Evolutionary conservation across 1,284 basidiomycete species (phyloP), one percentile per base, ranked within the genome.

Genomic region (Leucoagaricus sp.): DNA sequence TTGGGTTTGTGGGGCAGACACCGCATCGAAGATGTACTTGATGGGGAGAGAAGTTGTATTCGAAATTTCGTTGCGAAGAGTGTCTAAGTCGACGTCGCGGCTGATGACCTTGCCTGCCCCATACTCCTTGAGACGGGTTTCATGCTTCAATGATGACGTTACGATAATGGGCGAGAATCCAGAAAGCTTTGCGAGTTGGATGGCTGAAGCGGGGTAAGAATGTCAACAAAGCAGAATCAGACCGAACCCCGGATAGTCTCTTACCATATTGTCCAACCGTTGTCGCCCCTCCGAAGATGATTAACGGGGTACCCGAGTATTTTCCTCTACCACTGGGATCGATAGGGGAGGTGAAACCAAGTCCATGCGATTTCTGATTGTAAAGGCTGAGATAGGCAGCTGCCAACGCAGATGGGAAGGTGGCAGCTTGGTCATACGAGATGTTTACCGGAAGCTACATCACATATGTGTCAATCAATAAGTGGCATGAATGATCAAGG

Each of bases 91-190:
- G n/a, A 69, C 62, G 19, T 72, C 64, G 40, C 81, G 74, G 58
- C 84, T 79, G 51, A 86, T 64, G 49, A 83, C 69, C 41, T 81
- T 70, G 0, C 81, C 81, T 0, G 82, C 86, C 2, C 86, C 85
- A 23, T 83, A 69, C 0, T 72, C 68, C 61, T 77, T 79, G 57
- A 87, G 75, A 38, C 66, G 64, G 0, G 66, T 68, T 19, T 66
- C 33, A 59, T 85, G 76, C 58, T 72, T 74, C 13, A 64, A 61
- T 6, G 80, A 84, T 1, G 83, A 75, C 2, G 80, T 83, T 5
- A 80, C 69, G 50, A 86, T 78, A 58, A 85, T 81, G 0, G 76
- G 78, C 3, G 72, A 75, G 71, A 83, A 83, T 0, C 82, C 83
- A 0, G 80, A 76, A 26, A 80, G 61, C 60, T 72, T 79, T 4